Conservation (phyloP, 106 monocot genomes). For the Alisma plantagoaquatica region DNA sequence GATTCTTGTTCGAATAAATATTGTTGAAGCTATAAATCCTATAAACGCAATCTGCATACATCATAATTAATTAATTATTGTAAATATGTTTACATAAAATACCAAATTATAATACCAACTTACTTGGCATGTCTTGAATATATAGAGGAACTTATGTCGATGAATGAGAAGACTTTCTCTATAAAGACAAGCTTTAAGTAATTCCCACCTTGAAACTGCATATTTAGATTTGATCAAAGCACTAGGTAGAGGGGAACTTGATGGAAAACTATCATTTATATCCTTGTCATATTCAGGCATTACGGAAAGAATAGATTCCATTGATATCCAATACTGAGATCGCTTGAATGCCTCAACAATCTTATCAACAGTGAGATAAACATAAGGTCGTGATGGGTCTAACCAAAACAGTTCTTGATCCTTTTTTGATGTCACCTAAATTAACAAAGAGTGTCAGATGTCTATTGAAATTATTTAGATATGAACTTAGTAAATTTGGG, state of each 20-base stretch:
- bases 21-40: slow-evolving; percentile 43
- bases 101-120: background rate
- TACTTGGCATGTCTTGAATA: slow-evolving; percentile 72
- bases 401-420: slow-evolving; percentile 54
- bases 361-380: slow-evolving; percentile 19
- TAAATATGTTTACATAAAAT: background rate
- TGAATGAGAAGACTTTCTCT: slow-evolving; percentile 31
- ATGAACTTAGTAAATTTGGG: background rate
- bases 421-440: slow-evolving; percentile 42
- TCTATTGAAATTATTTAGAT: background rate
- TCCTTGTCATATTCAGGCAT: slow-evolving; percentile 1
- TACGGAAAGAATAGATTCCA: background rate
- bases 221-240: slow-evolving; percentile 29
- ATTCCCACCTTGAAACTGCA: slow-evolving; percentile 22
- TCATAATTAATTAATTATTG: background rate
- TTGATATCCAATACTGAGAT: slow-evolving; percentile 7
- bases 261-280: background rate
- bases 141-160: slow-evolving; percentile 36
- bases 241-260: too few relatives aligned
- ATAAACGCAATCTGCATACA: slow-evolving; percentile 26
- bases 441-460: background rate
- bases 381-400: slow-evolving; percentile 20
- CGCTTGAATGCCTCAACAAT: slow-evolving; percentile 21
- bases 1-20: slow-evolving; percentile 50
- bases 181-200: slow-evolving; percentile 27